Evolutionary conservation across 148 eudicot species (phyloP).

Genomic region (Vaccinium macrocarpon): DNA sequence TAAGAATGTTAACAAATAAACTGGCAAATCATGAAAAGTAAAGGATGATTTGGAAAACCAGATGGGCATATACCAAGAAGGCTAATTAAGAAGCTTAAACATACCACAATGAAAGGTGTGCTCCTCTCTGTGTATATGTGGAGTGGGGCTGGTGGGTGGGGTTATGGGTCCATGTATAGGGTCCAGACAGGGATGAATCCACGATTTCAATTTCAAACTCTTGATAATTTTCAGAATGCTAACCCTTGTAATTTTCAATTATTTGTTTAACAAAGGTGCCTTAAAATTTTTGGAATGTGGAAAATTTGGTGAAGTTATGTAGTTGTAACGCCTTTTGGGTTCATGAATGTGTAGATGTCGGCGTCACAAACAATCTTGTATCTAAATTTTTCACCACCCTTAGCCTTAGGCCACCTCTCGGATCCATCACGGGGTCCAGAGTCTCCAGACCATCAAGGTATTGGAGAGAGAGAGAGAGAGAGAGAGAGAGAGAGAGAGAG

Average conservation of each 20-base stretch:
- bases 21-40: constrained; percentile 13
- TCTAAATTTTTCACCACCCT: neutral
- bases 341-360: no score
- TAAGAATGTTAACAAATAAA: neutral
- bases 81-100: constrained; percentile 24
- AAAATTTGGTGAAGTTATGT: no score
- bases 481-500: constrained; percentile 18
- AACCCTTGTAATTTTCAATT: neutral
- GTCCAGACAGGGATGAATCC: constrained; percentile 9
- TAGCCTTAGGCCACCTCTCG: neutral
- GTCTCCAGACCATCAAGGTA: neutral
- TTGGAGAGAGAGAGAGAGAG: constrained; percentile 19
- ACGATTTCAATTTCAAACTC: neutral
- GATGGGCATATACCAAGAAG: constrained; percentile 15
- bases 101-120: constrained; percentile 14
- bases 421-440: neutral
- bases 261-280: neutral
- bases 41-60: constrained; percentile 14
- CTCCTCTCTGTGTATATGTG: constrained; percentile 4
- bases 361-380: no score
- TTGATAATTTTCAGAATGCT: neutral
- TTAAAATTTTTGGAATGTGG: neutral
- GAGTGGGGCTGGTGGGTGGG: constrained; percentile 28
- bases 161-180: constrained; percentile 18
- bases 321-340: no score